Conservation (phyloP, 306 rosid species). For the Malus orientalis region DNA sequence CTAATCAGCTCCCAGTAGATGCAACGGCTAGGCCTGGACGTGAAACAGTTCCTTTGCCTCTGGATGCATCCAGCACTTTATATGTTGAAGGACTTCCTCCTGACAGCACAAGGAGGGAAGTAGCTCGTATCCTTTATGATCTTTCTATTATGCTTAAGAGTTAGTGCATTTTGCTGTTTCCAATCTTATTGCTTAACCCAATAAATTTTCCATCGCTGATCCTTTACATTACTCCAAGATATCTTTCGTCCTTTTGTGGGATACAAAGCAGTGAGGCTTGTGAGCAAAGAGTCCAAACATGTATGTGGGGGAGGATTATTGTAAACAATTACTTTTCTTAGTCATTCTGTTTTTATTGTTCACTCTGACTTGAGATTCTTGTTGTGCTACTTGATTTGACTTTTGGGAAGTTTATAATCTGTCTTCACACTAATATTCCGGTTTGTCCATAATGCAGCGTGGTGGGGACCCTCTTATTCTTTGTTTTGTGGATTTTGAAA, state of each 20-base stretch:
- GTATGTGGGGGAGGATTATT: slow-evolving; percentile 37
- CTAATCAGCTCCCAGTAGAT: slow-evolving; percentile 56
- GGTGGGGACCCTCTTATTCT: slow-evolving; percentile 87
- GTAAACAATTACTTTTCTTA: not conserved
- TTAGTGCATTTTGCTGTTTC: slow-evolving; percentile 7
- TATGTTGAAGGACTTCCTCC: slow-evolving; percentile 92
- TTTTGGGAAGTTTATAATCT: slow-evolving; percentile 2
- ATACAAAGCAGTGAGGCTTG: slow-evolving; percentile 86
- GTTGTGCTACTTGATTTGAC: not conserved
- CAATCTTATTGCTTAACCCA: not conserved
- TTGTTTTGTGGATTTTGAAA: slow-evolving; percentile 82
- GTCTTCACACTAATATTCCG: slow-evolving; percentile 9
- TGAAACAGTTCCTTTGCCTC: slow-evolving; percentile 69
- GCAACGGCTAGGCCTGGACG: slow-evolving; percentile 53
- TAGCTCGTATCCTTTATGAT: slow-evolving; percentile 74
- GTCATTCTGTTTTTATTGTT: not conserved
- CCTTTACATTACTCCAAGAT: slow-evolving; percentile 43
- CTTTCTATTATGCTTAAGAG: slow-evolving; percentile 2
- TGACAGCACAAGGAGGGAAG: slow-evolving; percentile 77
- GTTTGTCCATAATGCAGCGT: slow-evolving; percentile 48
- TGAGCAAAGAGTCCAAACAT: slow-evolving; percentile 74
- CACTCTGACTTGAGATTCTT: slow-evolving; percentile 5
- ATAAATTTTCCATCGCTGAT: slow-evolving; percentile 6
- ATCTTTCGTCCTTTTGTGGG: slow-evolving; percentile 96
- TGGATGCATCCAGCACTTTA: slow-evolving; percentile 83